Percentiles rank a stretch among this genome's conserved stretches.
Conservation (phyloP, 1,284 basidiomycete species). For the Exsudoporus floridanus region DNA sequence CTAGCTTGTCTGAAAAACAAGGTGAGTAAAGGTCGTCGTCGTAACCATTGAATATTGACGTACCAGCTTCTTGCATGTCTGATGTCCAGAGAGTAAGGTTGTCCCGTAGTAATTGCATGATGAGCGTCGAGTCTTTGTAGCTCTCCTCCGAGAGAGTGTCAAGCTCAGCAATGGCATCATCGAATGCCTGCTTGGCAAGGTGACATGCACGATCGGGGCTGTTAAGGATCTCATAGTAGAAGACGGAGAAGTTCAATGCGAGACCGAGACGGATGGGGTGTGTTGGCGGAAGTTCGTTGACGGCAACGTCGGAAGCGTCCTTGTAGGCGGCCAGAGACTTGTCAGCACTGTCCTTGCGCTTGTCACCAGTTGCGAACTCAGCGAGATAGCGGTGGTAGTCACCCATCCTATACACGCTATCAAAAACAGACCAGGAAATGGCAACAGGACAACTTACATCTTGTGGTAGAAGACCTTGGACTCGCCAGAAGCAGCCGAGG, state of each 20-base stretch:
- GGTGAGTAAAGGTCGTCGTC: constrained; percentile 13
- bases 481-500: constrained; percentile 96
- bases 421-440: background rate
- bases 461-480: constrained; percentile 99
- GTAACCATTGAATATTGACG: constrained; percentile 28
- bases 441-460: constrained; percentile 66
- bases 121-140: constrained; percentile 98
- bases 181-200: constrained; percentile 99
- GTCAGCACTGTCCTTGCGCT: constrained; percentile 97
- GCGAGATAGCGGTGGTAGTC: constrained; percentile 99
- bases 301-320: constrained; percentile 97
- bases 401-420: constrained; percentile 78
- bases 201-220: constrained; percentile 99
- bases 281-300: constrained; percentile 96
- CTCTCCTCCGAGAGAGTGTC: constrained; percentile 99
- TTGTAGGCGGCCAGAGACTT: constrained; percentile 99
- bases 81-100: constrained; percentile 99
- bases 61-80: constrained; percentile 90
- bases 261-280: constrained; percentile 99
- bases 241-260: constrained; percentile 99
- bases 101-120: constrained; percentile 99
- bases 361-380: constrained; percentile 98
- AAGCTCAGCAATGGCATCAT: constrained; percentile 99
- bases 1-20: constrained; percentile 58
- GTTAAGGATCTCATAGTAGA: constrained; percentile 99